phyloP scores from a whole-genome alignment of 345 rosid species.

The Citrus sinensis region DVS_A1.0 CM039165.1:22925001-22925500 shows the following conservation, averaged over 20 bases:
- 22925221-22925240: conserved; percentile 41
- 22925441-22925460: background rate
- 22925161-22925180: conserved; percentile 72
- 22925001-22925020: conserved; percentile 30
- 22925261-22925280: conserved; percentile 37
- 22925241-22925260: conserved; percentile 59
- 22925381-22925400: conserved; percentile 73
- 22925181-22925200: conserved; percentile 46
- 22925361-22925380: conserved; percentile 50
- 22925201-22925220: conserved; percentile 51
- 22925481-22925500: conserved; percentile 24
- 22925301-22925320: conserved; percentile 43
- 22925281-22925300: conserved; percentile 41
- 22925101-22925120: conserved; percentile 54
- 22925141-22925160: conserved; percentile 79
- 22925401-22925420: conserved; percentile 10
- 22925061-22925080: conserved; percentile 45
- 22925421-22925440: conserved; percentile 12
- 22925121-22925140: conserved; percentile 39
- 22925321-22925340: conserved; percentile 38
- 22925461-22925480: background rate
- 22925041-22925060: conserved; percentile 48
- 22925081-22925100: conserved; percentile 46
- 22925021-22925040: conserved; percentile 36
- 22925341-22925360: conserved; percentile 39